phyloP scores from a whole-genome alignment of 352 stramenopile genomes.

The Elongisporangium anandrum region DNA sequence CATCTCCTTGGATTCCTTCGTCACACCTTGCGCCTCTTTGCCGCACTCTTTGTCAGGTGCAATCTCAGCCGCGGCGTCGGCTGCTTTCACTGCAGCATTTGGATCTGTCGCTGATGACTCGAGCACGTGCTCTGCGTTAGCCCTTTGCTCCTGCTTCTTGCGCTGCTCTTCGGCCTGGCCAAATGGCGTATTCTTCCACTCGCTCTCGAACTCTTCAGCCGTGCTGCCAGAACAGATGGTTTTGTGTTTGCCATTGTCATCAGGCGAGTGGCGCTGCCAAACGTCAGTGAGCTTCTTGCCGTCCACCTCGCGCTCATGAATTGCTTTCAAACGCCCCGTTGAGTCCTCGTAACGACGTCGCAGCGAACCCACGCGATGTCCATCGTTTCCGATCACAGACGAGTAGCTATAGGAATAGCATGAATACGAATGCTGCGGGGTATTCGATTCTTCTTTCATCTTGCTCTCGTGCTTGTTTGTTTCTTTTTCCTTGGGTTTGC shows the following conservation, averaged over 20 bases:
- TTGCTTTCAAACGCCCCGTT: conserved; percentile 57
- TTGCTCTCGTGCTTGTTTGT: conserved; percentile 4
- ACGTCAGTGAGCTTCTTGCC: conserved; percentile 54
- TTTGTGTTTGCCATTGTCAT: conserved; percentile 58
- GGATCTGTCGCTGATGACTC: conserved; percentile 4
- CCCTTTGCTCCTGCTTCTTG: conserved; percentile 20
- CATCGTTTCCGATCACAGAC: conserved; percentile 54
- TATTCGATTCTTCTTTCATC: background rate
- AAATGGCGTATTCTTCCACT: conserved; percentile 64
- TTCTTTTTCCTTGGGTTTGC: conserved; percentile 12
- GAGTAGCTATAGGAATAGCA: conserved; percentile 67
- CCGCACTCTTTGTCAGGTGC: conserved; percentile 33
- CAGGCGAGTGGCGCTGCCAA: conserved; percentile 38
- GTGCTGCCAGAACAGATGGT: conserved; percentile 29
- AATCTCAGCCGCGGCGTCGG: conserved; percentile 17
- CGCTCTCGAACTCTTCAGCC: conserved; percentile 55
- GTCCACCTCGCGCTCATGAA: conserved; percentile 62
- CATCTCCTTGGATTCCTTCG: conserved; percentile 21
- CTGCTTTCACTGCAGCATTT: conserved; percentile 7
- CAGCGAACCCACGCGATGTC: conserved; percentile 36
- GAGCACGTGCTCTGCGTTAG: conserved; percentile 23
- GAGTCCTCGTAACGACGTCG: conserved; percentile 80
- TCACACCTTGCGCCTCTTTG: conserved; percentile 22
- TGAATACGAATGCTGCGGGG: conserved; percentile 20
- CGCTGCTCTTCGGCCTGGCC: conserved; percentile 35